Evolutionary conservation across 208 protist species (phyloP).

Genomic region (Trypanosoma avium): DNA sequence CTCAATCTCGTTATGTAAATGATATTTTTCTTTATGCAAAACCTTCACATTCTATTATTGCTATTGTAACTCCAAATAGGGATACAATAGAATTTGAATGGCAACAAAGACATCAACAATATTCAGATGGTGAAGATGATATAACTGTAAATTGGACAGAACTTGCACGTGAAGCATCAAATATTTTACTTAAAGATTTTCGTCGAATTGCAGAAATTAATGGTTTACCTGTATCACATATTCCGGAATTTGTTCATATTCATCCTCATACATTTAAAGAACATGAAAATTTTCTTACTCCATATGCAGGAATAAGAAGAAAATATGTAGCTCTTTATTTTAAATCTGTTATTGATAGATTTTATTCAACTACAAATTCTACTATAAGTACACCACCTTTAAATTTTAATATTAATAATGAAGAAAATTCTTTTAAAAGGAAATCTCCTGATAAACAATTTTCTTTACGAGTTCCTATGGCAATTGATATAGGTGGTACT

Average conservation of each 20-base stretch:
- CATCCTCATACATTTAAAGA: conserved; percentile 86
- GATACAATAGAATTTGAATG: conserved; percentile 89
- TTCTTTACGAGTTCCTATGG: conserved; percentile 56
- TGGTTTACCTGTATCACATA: conserved; percentile 61
- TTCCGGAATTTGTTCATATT: conserved; percentile 72
- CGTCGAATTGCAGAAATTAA: conserved; percentile 44
- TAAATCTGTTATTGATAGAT: conserved; percentile 48
- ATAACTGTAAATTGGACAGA: conserved; percentile 58
- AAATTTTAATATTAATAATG: conserved; percentile 5
- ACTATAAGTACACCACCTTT: neutral
- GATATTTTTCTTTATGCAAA: conserved; percentile 86
- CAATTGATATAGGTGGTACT: conserved; percentile 90
- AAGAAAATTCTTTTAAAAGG: conserved; percentile 3
- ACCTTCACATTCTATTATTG: conserved; percentile 69
- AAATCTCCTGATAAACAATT: conserved; percentile 8
- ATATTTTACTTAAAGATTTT: conserved; percentile 69
- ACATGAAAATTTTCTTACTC: conserved; percentile 75
- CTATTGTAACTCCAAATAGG: conserved; percentile 79
- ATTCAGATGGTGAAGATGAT: neutral
- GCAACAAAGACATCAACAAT: conserved; percentile 35
- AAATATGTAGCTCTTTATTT: conserved; percentile 71
- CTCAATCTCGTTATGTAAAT: conserved; percentile 79
- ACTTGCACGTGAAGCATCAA: conserved; percentile 53
- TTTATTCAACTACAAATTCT: conserved; percentile 35
- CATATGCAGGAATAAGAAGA: conserved; percentile 68